These are phyloP conservation scores for Talaromyces atroroseus DNA, from an alignment of 2,329 filamentous ascomycete species.

Conservation along the genomic window DNA sequence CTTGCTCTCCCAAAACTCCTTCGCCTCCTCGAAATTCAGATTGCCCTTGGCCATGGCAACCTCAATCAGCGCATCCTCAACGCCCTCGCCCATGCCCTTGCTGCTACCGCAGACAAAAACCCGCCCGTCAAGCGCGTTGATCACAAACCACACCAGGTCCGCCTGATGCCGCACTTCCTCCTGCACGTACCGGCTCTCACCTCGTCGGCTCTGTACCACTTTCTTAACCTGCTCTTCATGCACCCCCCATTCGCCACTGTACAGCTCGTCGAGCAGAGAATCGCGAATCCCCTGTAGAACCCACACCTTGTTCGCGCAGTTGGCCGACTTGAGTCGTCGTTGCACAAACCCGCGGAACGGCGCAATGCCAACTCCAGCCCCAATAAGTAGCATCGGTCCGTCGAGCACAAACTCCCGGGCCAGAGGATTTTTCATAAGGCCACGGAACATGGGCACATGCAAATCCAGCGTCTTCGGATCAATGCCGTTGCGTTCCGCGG, in stretches of 20 bases:
- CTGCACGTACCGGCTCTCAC: constrained; percentile 86
- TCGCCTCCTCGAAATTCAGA: constrained; percentile 72
- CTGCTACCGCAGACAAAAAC: constrained; percentile 95
- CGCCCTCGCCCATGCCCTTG: constrained; percentile 96
- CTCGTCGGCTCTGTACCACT: constrained; percentile 69
- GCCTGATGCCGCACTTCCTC: constrained; percentile 88
- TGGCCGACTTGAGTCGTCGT: constrained; percentile 85
- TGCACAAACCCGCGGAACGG: constrained; percentile 98
- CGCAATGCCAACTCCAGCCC: constrained; percentile 91
- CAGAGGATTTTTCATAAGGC: constrained; percentile 93
- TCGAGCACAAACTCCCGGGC: constrained; percentile 87
- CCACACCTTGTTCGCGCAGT: constrained; percentile 97
- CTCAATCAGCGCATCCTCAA: constrained; percentile 79
- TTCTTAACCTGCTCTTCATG: constrained; percentile 82
- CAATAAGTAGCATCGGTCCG: constrained; percentile 95
- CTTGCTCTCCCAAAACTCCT: constrained; percentile 86
- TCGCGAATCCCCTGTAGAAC: constrained; percentile 93
- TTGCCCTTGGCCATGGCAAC: constrained; percentile 92
- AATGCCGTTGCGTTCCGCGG: constrained; percentile 57
- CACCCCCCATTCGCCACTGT: constrained; percentile 92
- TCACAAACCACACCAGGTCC: constrained; percentile 96
- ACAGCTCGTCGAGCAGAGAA: constrained; percentile 89
- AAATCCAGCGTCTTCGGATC: constrained; percentile 54
- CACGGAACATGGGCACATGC: constrained; percentile 94
- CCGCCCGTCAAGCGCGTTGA: constrained; percentile 91